A percentile compares a stretch with the other conserved stretches of the same genome.
Evolutionary conservation across 1,284 basidiomycete species (phyloP).

Genomic region (Leccinum pachyderme): DNA sequence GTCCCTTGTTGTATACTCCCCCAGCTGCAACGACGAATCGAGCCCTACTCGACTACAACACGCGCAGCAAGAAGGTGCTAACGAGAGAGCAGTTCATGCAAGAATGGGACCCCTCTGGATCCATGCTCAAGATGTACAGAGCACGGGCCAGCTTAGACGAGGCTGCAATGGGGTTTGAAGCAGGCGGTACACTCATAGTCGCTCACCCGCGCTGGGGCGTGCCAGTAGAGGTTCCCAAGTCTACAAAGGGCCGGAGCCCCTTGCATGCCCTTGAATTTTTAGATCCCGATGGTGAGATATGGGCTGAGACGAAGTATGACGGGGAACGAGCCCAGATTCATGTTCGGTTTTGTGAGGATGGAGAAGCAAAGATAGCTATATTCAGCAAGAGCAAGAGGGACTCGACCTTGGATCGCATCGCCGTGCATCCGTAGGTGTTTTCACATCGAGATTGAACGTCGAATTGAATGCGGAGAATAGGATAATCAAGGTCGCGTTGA

Average conservation of each 20-base stretch:
- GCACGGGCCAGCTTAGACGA: slow-evolving; percentile 58
- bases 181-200: slow-evolving; percentile 22
- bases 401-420: slow-evolving; percentile 70
- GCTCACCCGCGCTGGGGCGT: slow-evolving; percentile 40
- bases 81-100: slow-evolving; percentile 64
- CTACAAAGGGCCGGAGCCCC: slow-evolving; percentile 64
- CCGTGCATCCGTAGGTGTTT: slow-evolving; percentile 58
- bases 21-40: slow-evolving; percentile 41
- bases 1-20: slow-evolving; percentile 72
- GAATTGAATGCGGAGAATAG: slow-evolving; percentile 32
- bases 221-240: slow-evolving; percentile 74
- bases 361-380: slow-evolving; percentile 57
- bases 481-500: slow-evolving; percentile 63
- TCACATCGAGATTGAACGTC: background rate
- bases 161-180: slow-evolving; percentile 53
- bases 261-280: slow-evolving; percentile 55
- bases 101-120: slow-evolving; percentile 62
- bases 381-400: slow-evolving; percentile 85
- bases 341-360: slow-evolving; percentile 47
- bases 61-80: slow-evolving; percentile 53
- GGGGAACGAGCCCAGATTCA: slow-evolving; percentile 90
- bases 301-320: slow-evolving; percentile 90
- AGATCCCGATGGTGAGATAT: slow-evolving; percentile 46
- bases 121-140: slow-evolving; percentile 55
- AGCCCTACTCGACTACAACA: slow-evolving; percentile 54